phyloP scores from a whole-genome alignment of 805 yeast species.

The Millerago galiae region DNA sequence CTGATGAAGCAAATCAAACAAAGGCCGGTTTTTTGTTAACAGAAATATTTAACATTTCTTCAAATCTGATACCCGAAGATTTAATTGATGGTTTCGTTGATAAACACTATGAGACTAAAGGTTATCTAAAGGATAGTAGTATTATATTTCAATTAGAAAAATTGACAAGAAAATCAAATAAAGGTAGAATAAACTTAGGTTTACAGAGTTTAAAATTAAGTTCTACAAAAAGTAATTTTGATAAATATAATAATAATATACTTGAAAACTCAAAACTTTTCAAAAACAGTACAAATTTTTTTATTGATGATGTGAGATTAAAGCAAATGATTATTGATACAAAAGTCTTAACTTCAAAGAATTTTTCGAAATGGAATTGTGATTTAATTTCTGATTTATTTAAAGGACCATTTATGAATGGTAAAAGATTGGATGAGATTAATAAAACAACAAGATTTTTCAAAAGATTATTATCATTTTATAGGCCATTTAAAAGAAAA shows the following conservation, averaged over 20 bases:
- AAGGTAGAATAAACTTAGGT: constrained; percentile 32
- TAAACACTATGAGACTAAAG: constrained; percentile 2
- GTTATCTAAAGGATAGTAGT: constrained; percentile 10
- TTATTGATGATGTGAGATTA: constrained; percentile 56
- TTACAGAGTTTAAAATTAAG: constrained; percentile 20
- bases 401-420: constrained; percentile 75
- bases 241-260: constrained; percentile 10
- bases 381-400: constrained; percentile 60
- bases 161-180: constrained; percentile 32
- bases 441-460: constrained; percentile 76
- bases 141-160: constrained; percentile 44
- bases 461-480: constrained; percentile 79
- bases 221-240: constrained; percentile 3
- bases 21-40: constrained; percentile 63
- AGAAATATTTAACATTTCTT: constrained; percentile 51
- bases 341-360: constrained; percentile 70
- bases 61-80: constrained; percentile 47
- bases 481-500: constrained; percentile 84
- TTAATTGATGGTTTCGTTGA: constrained; percentile 20
- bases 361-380: constrained; percentile 87
- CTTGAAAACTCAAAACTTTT: constrained; percentile 17
- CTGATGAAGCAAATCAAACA: constrained; percentile 39
- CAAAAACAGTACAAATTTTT: constrained; percentile 6
- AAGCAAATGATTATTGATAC: constrained; percentile 61
- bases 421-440: constrained; percentile 69